Base-by-base conservation (phyloP, 2,329 filamentous ascomycete genomes). In the Sporothrix variecibatus region DNA sequence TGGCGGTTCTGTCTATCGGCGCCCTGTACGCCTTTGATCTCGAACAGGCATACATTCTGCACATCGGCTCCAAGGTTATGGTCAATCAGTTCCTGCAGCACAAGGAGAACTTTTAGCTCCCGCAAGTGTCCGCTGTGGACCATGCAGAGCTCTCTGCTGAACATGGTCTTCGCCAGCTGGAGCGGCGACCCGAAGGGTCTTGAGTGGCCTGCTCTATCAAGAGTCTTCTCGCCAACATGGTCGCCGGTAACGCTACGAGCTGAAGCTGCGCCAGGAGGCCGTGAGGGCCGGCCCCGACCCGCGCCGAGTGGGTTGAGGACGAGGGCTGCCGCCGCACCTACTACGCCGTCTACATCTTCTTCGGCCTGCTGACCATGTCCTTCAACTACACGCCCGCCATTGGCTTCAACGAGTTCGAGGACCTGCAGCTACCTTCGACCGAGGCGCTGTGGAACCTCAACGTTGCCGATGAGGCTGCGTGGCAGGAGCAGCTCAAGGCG, bases 111-210 rank as follows among this genome's bases (percentile, higher is more conserved):
- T 98, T 98, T 98, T 83, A 97, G 95, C 86, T 98, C 96, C 9
- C 91, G 95, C 79, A 98, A 98, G 82, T 98, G 95, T 80, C 96
- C 96, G 3, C 84, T 99, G 17, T 98, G 96, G 95, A 96, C 95
- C 67, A 98, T 98, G 94, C 96, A 99, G 82, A 94, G 94, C 82
- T 97, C 95, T 3, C 86, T 99, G 72, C 87, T 99, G 74, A 99
- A 99, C 86, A 98, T 98, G 96, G 92, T 98, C 77, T 98, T 99
- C 82, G 94, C 96, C 73, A 98, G 95, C 86, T 99, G 96, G 96
- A 98, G 96, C 82, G 96, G 96, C 79, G 96, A 98, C 80, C 93
- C 96, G 49, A 98, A 98, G 77, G 96, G 96, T 51, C 88, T 99
- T 2, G 96, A 99, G 83, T 99, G 96, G 95, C 96, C 49, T 98